Percentiles rank a stretch among this genome's conserved stretches.
Evolutionary conservation across 306 rosid genomes (phyloP).

Genomic region (Fragaria vesca): DNA sequence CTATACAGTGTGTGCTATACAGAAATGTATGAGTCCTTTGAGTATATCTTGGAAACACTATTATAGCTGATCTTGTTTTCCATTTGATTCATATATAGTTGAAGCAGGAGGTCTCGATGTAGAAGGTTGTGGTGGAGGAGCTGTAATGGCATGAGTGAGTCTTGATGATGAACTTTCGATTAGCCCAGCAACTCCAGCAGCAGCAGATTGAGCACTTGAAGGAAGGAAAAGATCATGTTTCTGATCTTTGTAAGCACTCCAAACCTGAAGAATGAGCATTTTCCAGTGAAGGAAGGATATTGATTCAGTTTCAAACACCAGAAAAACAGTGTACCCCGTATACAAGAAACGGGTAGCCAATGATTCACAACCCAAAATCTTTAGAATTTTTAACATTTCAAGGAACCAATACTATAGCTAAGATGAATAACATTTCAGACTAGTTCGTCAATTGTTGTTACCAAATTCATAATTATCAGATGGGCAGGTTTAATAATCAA

Average conservation of each 20-base stretch:
- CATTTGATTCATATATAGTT: slow-evolving; percentile 44
- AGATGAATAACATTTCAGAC: not conserved
- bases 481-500: not conserved
- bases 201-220: slow-evolving; percentile 97
- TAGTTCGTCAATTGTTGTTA: not conserved
- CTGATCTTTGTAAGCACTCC: slow-evolving; percentile 99
- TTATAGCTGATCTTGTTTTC: slow-evolving; percentile 46
- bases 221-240: slow-evolving; percentile 98
- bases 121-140: slow-evolving; percentile 66
- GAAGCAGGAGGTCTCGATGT: slow-evolving; percentile 59
- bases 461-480: not conserved
- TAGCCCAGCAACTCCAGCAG: slow-evolving; percentile 97
- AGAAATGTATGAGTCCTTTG: slow-evolving; percentile 29
- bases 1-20: slow-evolving; percentile 85
- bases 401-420: not conserved
- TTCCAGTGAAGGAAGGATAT: not conserved
- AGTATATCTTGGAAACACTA: slow-evolving; percentile 25
- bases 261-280: slow-evolving; percentile 57
- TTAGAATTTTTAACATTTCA: not conserved
- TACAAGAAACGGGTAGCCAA: not conserved
- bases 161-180: slow-evolving; percentile 89
- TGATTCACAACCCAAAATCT: not conserved
- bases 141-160: slow-evolving; percentile 79
- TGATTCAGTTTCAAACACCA: not conserved
- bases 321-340: not conserved